Evolutionary conservation across 2,329 filamentous ascomycete genomes (phyloP), one percentile per base, ranked within the genome.

Genomic region (Lecanosticta acicola): DNA sequence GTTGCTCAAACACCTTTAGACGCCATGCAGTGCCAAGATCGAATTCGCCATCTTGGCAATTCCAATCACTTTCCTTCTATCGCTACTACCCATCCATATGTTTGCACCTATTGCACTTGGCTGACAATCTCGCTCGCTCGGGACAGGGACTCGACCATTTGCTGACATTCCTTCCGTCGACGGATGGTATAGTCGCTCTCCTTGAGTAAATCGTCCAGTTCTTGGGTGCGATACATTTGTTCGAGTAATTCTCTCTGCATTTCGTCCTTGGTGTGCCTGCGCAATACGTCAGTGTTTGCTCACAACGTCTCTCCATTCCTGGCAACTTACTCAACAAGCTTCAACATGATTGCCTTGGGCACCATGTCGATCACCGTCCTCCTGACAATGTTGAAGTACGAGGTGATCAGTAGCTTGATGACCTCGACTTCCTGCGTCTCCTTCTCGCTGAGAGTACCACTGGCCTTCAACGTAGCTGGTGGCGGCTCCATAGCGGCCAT

Each of bases 291-390:
- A 34, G 32, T 19, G 7, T 19, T 19, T 18, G 14, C 18, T 37
- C 35, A 37, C n/a, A 19, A 10, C 5, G 4, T 35, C 3, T 29
- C 18, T 5, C 17, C 16, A 37, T 16, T 37, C 11, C 9, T 17
- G 13, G 33, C 13, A 16, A 83, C 88, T 67, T 81, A 95, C 85
- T 91, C 84, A 41, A 98, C 93, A 37, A 98, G 84, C 59, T 80
- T 96, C 57, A 97, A 79, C 93, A 98, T 98, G 66, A 98, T 94
- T 33, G 93, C 93, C 74, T 98, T 98, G 58, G 93, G 93, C 4
- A 98, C 93, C 93, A 98, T 98, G 65, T 98, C 93, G 57, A 97
- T 96, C 89, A 98, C 94, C 50, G 94, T 98, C 58, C 93, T 80
- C 75, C 89, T 88, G 56, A 96, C 90, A 65, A 98, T 98, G 71